Percentiles rank a stretch among this genome's conserved stretches.
phyloP scores from a whole-genome alignment of 805 yeast species.

The Kodamaea laetipori region DNA sequence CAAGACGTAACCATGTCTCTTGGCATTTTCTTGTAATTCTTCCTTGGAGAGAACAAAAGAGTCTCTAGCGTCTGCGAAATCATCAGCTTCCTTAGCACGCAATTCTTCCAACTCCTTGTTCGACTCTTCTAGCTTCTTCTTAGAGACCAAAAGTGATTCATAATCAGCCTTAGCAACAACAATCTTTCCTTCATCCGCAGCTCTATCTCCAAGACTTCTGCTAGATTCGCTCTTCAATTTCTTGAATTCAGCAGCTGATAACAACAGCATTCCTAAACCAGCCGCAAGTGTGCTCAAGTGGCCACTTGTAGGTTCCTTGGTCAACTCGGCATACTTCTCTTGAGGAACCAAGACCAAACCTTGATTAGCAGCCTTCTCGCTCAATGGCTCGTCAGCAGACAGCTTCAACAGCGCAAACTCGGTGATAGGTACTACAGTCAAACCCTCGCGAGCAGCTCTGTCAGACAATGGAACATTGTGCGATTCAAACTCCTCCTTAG shows the following conservation, averaged over 20 bases:
- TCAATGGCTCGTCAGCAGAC: slow-evolving; percentile 17
- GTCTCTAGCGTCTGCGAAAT: slow-evolving; percentile 32
- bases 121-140: slow-evolving; percentile 5
- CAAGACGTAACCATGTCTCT: slow-evolving; percentile 28
- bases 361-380: slow-evolving; percentile 20
- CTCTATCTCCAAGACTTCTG: slow-evolving; percentile 18
- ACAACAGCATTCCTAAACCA: slow-evolving; percentile 5
- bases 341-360: slow-evolving; percentile 19
- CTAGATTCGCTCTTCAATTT: slow-evolving; percentile 7
- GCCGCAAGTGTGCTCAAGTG: slow-evolving; percentile 7
- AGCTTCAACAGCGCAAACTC: slow-evolving; percentile 19
- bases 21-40: slow-evolving; percentile 30
- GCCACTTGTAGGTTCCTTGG: slow-evolving; percentile 5
- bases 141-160: slow-evolving; percentile 3
- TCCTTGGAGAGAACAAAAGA: slow-evolving; percentile 30
- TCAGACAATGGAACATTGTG: slow-evolving; percentile 8
- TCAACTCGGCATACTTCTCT: slow-evolving; percentile 12
- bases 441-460: slow-evolving; percentile 13
- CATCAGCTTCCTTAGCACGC: slow-evolving; percentile 6
- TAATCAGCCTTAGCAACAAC: slow-evolving; percentile 25
- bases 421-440: slow-evolving; percentile 11
- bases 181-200: slow-evolving; percentile 29
- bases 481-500: slow-evolving; percentile 24
- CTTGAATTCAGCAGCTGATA: slow-evolving; percentile 6
- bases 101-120: slow-evolving; percentile 5